These are phyloP conservation scores for Thoreauomyces humboldtii DNA, from an alignment of 192 early-diverging fungal species.

Conservation along the genomic window DNA sequence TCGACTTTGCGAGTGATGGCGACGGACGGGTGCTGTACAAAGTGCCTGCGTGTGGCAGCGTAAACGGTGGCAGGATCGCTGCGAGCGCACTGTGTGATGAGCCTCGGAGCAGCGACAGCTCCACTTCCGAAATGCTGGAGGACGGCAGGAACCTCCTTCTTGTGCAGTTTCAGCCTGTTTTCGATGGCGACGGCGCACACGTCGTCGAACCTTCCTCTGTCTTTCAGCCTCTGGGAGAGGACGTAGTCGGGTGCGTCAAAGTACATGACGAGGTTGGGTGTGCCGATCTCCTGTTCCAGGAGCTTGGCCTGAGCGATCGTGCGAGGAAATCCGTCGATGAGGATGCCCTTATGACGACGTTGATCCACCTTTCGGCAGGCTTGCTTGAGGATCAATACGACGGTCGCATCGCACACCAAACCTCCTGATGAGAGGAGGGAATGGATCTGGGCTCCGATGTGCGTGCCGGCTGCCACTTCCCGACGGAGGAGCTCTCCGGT, in stretches of 20 bases:
- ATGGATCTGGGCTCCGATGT: conserved; percentile 76
- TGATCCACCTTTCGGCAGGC: conserved; percentile 23
- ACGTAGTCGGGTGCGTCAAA: conserved; percentile 11
- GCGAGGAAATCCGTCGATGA: conserved; percentile 68
- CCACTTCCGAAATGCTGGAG: conserved; percentile 1
- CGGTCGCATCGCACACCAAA: conserved; percentile 67
- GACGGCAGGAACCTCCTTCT: conserved; percentile 5
- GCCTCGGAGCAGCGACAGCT: not conserved
- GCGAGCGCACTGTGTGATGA: not conserved
- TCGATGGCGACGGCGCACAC: not conserved
- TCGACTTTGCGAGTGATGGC: too few relatives aligned
- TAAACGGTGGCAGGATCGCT: not conserved
- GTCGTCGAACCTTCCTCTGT: conserved; percentile 15
- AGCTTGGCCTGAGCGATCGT: conserved; percentile 56
- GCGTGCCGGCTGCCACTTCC: conserved; percentile 70
- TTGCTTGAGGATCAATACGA: conserved; percentile 33
- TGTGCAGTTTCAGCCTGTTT: conserved; percentile 8
- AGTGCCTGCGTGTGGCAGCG: not conserved
- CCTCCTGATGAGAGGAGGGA: conserved; percentile 75
- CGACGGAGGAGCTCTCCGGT: conserved; percentile 91
- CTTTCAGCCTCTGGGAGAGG: not conserved
- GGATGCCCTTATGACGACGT: conserved; percentile 40
- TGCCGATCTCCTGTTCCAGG: conserved; percentile 27
- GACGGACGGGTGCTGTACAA: not conserved
- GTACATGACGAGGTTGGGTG: conserved; percentile 10